phyloP scores from a whole-genome alignment of 192 early-diverging fungal genomes.

The Linnemannia zychae region DNA sequence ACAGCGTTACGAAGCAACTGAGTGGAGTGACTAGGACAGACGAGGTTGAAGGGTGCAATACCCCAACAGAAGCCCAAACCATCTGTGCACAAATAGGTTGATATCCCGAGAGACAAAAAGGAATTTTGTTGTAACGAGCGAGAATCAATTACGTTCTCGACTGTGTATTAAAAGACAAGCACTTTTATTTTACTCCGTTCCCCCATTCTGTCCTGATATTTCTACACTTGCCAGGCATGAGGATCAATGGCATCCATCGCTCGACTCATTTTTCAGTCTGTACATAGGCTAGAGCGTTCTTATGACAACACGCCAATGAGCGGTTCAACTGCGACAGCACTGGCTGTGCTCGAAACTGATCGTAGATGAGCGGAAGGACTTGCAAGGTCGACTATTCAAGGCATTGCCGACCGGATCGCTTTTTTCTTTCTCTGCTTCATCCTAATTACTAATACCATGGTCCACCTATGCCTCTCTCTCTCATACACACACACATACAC shows the following conservation, averaged over 20 bases:
- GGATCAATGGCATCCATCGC: too few species aligned
- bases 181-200: neutral
- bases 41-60: neutral
- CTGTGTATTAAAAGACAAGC: neutral
- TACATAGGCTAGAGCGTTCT: too few species aligned
- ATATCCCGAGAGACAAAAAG: neutral
- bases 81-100: neutral
- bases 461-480: too few species aligned
- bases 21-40: neutral
- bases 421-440: too few species aligned
- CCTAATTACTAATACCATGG: too few species aligned
- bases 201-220: neutral
- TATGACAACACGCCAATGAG: too few species aligned
- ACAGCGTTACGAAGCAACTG: too few species aligned
- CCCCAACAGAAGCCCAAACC: neutral
- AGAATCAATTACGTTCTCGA: neutral
- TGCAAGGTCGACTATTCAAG: neutral
- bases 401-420: neutral
- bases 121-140: neutral
- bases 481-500: too few species aligned
- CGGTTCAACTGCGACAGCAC: too few species aligned
- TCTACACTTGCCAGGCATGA: neutral
- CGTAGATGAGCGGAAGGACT: constrained; percentile 4
- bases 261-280: too few species aligned
- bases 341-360: too few species aligned